Evolutionary conservation across 1,284 basidiomycete genomes (phyloP), one percentile per base, ranked within the genome.

Genomic region (Malassezia cuniculi): DNA sequence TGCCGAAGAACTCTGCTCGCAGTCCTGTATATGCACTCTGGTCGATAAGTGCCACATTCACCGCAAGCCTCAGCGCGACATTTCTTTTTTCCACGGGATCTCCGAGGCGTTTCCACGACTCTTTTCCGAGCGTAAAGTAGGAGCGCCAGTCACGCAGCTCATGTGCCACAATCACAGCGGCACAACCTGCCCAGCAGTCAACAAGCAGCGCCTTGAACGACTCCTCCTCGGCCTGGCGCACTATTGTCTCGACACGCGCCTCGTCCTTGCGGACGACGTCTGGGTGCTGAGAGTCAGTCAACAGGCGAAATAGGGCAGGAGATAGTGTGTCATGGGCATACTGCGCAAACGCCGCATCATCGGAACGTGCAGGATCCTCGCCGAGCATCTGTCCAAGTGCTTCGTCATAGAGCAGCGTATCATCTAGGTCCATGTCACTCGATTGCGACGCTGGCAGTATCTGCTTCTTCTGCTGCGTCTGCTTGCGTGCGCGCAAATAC

Each of bases 151-250:
- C 72, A 75, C 82, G 57, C 42, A 72, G 66, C 9, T 72, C 71
- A 45, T 79, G 78, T 39, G 77, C 74, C 7, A 82, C 76, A 9
- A 81, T 60, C 16, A 83, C 74, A 25, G 74, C 73, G 0, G 76
- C 78, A 54, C 81, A 85, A 6, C 78, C 77, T 3, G 81, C 73
- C 82, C 83, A 89, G 55, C 78, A 80, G 47, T 79, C 76, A 15
- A 85, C 74, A 69, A 83, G 77, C 26, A 70, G 60, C 48, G 77
- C 75, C 1, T 64, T 46, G 22, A 60, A 50, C 69, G 67, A 40
- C 63, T 66, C 30, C 43, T 57, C 52, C 57, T 55, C 50, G 6
- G 55, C 70, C 3, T 35, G 55, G 31, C 42, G 62, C 52, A 27
- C 57, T 20, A 57, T 22, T 21, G 20, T 33, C 15, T 50, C 50